Conservation (phyloP, 805 yeast species). For the Cyberlindnera euphorbiae region DNA sequence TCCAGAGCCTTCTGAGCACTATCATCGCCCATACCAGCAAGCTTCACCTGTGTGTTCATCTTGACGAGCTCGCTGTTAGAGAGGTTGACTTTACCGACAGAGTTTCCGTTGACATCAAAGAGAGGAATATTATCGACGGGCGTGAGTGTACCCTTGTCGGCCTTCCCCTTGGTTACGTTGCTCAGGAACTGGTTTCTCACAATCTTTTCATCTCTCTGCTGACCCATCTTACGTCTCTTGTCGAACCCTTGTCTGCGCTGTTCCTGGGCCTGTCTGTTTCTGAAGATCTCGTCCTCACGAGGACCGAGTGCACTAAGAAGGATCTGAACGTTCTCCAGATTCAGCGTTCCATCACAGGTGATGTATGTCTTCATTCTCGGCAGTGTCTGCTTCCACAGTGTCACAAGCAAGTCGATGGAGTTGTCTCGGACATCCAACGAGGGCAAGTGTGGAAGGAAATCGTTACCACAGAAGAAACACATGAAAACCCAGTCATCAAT, state of each 20-base stretch:
- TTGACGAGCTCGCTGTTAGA: slow-evolving; percentile 68
- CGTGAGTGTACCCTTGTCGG: slow-evolving; percentile 64
- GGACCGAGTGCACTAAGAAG: slow-evolving; percentile 59
- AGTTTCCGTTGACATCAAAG: slow-evolving; percentile 68
- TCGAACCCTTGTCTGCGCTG: slow-evolving; percentile 59
- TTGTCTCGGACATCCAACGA: slow-evolving; percentile 92
- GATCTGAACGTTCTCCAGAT: slow-evolving; percentile 70
- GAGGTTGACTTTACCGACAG: slow-evolving; percentile 63
- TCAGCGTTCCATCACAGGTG: slow-evolving; percentile 84
- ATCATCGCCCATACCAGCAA: slow-evolving; percentile 24
- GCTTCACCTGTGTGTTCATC: slow-evolving; percentile 52
- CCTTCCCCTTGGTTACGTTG: slow-evolving; percentile 61
- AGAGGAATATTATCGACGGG: slow-evolving; percentile 73
- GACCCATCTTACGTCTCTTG: slow-evolving; percentile 49
- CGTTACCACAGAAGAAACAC: slow-evolving; percentile 98
- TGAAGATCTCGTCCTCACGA: slow-evolving; percentile 77
- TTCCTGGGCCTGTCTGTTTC: slow-evolving; percentile 64
- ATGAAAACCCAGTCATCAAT: slow-evolving; percentile 98
- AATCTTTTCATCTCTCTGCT: slow-evolving; percentile 38
- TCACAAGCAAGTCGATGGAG: slow-evolving; percentile 77
- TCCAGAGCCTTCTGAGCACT: slow-evolving; percentile 26
- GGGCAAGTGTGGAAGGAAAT: slow-evolving; percentile 95
- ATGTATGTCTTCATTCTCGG: slow-evolving; percentile 69
- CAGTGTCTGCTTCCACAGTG: slow-evolving; percentile 75
- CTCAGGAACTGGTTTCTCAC: slow-evolving; percentile 40